Evolutionary conservation across 148 eudicot genomes (phyloP).

Genomic region (Mesembryanthemum crystallinum): DNA sequence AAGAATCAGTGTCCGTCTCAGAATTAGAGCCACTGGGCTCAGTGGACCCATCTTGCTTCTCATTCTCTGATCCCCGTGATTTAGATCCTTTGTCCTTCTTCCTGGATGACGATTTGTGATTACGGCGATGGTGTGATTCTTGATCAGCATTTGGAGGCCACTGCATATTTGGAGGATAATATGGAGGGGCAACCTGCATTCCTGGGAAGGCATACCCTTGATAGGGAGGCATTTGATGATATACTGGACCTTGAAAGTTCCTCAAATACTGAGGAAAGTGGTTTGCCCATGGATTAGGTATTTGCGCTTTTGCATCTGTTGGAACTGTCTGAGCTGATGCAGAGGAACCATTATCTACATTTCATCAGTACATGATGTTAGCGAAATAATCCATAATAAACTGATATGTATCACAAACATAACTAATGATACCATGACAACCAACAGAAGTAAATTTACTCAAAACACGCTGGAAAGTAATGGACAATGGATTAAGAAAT

Average conservation of each 20-base stretch:
- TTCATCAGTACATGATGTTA: background rate
- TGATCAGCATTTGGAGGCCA: constrained; percentile 60
- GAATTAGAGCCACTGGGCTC: constrained; percentile 50
- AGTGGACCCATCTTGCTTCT: constrained; percentile 29
- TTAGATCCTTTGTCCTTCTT: constrained; percentile 44
- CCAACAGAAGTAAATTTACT: background rate
- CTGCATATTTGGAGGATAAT: constrained; percentile 54
- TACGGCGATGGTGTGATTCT: constrained; percentile 37
- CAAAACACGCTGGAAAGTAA: background rate
- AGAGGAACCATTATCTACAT: constrained; percentile 36
- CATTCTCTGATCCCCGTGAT: constrained; percentile 33
- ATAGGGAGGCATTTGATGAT: constrained; percentile 65
- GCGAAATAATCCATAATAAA: background rate
- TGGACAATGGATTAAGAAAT: background rate
- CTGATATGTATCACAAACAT: background rate
- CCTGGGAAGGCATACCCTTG: constrained; percentile 63
- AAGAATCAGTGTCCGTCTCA: constrained; percentile 43
- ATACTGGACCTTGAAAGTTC: constrained; percentile 51
- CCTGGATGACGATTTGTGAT: constrained; percentile 41
- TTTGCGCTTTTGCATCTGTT: constrained; percentile 47
- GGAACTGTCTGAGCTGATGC: constrained; percentile 34
- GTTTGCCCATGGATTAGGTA: constrained; percentile 53
- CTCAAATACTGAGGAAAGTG: constrained; percentile 54
- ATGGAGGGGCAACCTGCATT: constrained; percentile 49
- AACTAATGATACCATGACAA: background rate